Percentiles rank a stretch among this genome's conserved stretches.
These are phyloP conservation scores for Rubia peregrina DNA, from an alignment of 305 asterid genomes.

Conservation along the genomic window DNA sequence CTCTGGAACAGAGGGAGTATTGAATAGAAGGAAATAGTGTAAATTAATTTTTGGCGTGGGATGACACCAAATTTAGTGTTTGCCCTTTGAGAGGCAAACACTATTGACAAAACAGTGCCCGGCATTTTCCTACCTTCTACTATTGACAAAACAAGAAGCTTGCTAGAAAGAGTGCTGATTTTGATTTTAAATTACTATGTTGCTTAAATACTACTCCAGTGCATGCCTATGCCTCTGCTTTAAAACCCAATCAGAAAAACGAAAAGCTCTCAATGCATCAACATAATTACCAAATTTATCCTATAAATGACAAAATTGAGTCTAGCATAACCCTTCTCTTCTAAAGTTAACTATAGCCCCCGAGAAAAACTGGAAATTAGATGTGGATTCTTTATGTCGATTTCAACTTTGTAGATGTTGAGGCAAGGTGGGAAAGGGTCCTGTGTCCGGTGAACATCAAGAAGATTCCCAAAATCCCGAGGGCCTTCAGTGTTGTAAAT, in stretches of 20 bases:
- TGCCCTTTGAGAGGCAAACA: too few relatives aligned
- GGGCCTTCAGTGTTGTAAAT: constrained; percentile 78
- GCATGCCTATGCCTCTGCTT: background rate
- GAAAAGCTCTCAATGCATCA: background rate
- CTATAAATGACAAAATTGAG: constrained; percentile 18
- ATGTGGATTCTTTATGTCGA: constrained; percentile 39
- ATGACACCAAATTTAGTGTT: too few relatives aligned
- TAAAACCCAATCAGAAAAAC: background rate
- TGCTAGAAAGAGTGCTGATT: background rate
- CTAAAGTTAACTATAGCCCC: background rate
- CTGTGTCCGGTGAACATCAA: constrained; percentile 88
- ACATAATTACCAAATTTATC: constrained; percentile 7
- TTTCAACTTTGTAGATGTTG: constrained; percentile 75
- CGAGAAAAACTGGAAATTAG: background rate
- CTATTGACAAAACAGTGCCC: too few relatives aligned
- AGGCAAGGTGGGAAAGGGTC: constrained; percentile 78
- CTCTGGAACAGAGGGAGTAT: too few relatives aligned
- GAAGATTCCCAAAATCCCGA: constrained; percentile 72
- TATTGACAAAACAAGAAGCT: too few relatives aligned
- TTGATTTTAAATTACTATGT: background rate
- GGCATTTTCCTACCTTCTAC: too few relatives aligned
- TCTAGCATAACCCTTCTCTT: background rate
- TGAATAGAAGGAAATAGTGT: too few relatives aligned
- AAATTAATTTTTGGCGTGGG: background rate
- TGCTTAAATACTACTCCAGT: background rate